Evolutionary conservation across 352 stramenopile genomes (phyloP).

Genomic region (Globisporangium yorkense): DNA sequence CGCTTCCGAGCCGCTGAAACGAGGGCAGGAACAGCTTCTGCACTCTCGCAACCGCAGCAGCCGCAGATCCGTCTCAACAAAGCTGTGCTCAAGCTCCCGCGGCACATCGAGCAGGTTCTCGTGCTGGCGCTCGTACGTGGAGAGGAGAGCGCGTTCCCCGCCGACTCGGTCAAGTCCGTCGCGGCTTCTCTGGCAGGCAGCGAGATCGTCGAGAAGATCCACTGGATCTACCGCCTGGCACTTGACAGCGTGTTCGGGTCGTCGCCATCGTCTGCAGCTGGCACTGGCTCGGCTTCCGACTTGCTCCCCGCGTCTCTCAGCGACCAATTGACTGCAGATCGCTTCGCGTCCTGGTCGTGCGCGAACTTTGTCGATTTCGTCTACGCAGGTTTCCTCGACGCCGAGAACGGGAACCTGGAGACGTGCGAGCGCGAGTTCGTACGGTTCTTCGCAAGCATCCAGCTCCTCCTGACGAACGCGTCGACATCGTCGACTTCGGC

Average conservation of each 20-base stretch:
- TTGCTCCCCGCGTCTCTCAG: slow-evolving; percentile 6
- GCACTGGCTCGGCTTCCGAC: neutral
- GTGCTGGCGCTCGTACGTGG: slow-evolving; percentile 13
- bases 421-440: slow-evolving; percentile 26
- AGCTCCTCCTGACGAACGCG: slow-evolving; percentile 17
- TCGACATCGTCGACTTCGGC: slow-evolving; percentile 6
- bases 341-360: slow-evolving; percentile 15
- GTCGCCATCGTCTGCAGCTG: neutral
- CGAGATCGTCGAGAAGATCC: slow-evolving; percentile 30
- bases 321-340: neutral
- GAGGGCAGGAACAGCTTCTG: neutral
- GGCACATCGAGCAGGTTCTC: slow-evolving; percentile 25
- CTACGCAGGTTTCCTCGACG: slow-evolving; percentile 24
- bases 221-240: slow-evolving; percentile 22
- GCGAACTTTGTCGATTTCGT: slow-evolving; percentile 28
- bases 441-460: slow-evolving; percentile 32
- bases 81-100: slow-evolving; percentile 24
- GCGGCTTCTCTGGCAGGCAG: slow-evolving; percentile 19
- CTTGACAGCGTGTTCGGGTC: slow-evolving; percentile 12
- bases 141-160: slow-evolving; percentile 9
- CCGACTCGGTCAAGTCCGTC: slow-evolving; percentile 13
- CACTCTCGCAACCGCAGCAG: slow-evolving; percentile 2
- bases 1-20: slow-evolving; percentile 2
- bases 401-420: slow-evolving; percentile 15
- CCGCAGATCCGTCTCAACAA: slow-evolving; percentile 25